These are phyloP conservation scores for Fusarium sp. DNA, from an alignment of 2,329 filamentous ascomycete species.

Conservation along the genomic window DNA sequence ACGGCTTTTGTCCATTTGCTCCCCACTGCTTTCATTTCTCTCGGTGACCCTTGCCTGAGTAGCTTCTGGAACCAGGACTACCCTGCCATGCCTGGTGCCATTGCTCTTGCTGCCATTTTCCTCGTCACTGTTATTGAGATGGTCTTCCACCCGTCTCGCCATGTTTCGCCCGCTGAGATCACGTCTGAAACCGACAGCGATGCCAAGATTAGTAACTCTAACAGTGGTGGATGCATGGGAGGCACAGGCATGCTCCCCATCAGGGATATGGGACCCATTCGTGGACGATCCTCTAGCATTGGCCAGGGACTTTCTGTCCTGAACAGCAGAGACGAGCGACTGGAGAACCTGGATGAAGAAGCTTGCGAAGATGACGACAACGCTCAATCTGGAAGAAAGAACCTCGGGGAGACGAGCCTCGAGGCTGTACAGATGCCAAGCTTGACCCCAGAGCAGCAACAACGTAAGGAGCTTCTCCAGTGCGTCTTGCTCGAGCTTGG, in stretches of 20 bases:
- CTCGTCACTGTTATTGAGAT: constrained; percentile 85
- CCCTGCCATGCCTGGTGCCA: constrained; percentile 79
- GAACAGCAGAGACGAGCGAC: constrained; percentile 33
- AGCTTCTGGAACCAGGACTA: constrained; percentile 80
- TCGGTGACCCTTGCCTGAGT: constrained; percentile 74
- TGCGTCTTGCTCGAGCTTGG: constrained; percentile 82
- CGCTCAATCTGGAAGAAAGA: constrained; percentile 27
- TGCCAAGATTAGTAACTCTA: neutral
- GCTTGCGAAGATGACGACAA: constrained; percentile 24
- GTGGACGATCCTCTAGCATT: constrained; percentile 48
- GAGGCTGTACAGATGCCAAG: constrained; percentile 35
- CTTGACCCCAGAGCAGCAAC: constrained; percentile 62
- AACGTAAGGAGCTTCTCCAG: constrained; percentile 74
- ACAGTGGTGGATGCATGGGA: constrained; percentile 39
- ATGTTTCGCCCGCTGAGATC: constrained; percentile 35
- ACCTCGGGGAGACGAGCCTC: constrained; percentile 36
- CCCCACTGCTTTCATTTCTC: constrained; percentile 70
- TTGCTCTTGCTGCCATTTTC: constrained; percentile 81
- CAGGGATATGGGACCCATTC: constrained; percentile 46
- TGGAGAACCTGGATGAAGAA: constrained; percentile 26
- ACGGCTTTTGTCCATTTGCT: constrained; percentile 83
- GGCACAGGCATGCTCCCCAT: constrained; percentile 43
- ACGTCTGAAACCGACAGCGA: neutral
- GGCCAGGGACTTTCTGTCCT: constrained; percentile 46
- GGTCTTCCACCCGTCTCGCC: constrained; percentile 60